A percentile compares a stretch with the other conserved stretches of the same genome.
Conservation (phyloP, 208 protist species). For the Leishmania martiniquensis region DNA sequence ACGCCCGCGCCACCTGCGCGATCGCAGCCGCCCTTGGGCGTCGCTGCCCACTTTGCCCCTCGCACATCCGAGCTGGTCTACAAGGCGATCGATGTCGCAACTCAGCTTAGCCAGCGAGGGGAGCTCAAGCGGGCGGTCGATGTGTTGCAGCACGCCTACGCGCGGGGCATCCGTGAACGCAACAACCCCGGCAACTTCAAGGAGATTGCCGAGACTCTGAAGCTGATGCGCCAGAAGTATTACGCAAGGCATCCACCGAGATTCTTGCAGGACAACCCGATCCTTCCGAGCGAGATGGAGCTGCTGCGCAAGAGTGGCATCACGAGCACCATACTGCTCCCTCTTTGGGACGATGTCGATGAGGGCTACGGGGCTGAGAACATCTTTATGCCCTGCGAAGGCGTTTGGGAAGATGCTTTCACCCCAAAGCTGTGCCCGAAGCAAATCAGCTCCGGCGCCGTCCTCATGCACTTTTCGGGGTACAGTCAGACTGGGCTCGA, state of each 20-base stretch:
- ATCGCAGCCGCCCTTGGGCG: conserved; percentile 18
- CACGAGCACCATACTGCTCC: conserved; percentile 68
- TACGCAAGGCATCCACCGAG: conserved; percentile 60
- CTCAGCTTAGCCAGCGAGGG: conserved; percentile 43
- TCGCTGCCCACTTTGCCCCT: conserved; percentile 31
- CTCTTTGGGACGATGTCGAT: conserved; percentile 87
- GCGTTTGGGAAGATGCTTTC: conserved; percentile 55
- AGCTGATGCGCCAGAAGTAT: conserved; percentile 56
- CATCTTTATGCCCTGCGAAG: conserved; percentile 83
- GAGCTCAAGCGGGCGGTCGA: conserved; percentile 85
- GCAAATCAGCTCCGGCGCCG: conserved; percentile 31
- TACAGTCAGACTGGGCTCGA: conserved; percentile 23
- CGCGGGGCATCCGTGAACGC: conserved; percentile 46
- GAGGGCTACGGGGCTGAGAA: conserved; percentile 87
- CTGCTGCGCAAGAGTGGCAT: conserved; percentile 74
- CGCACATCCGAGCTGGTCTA: conserved; percentile 65
- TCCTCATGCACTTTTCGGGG: conserved; percentile 46
- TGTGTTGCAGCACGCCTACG: conserved; percentile 81
- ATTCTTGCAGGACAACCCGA: conserved; percentile 87
- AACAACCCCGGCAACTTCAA: conserved; percentile 77
- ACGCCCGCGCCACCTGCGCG: background rate
- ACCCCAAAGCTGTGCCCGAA: conserved; percentile 38
- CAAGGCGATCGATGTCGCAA: conserved; percentile 71
- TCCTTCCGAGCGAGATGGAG: conserved; percentile 77
- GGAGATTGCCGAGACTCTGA: conserved; percentile 62